Percentiles rank a stretch among this genome's conserved stretches.
Conservation (phyloP, 495 filamentous ascomycete species). For the Daldinia caldariorum region DNA sequence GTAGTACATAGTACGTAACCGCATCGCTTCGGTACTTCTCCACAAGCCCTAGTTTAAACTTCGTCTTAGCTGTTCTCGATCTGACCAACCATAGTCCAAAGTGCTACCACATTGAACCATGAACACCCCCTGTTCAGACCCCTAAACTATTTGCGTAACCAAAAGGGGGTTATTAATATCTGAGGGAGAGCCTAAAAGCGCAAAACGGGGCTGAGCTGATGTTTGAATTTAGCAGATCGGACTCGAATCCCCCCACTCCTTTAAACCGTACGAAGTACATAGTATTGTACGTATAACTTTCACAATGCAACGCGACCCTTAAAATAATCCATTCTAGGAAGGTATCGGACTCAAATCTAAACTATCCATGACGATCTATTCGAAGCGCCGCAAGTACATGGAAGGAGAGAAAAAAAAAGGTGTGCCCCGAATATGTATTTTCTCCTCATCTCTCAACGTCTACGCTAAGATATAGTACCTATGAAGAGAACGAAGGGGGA, state of each 20-base stretch:
- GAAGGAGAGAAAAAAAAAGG: neutral
- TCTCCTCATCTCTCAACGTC: too few relatives aligned
- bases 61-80: neutral
- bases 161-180: constrained; percentile 1
- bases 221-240: constrained; percentile 3
- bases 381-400: neutral
- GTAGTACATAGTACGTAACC: neutral
- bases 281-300: too few relatives aligned
- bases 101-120: neutral
- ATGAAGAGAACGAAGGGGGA: neutral
- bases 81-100: neutral
- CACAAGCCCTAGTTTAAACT: neutral
- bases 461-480: too few relatives aligned
- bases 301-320: neutral
- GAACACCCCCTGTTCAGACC: neutral
- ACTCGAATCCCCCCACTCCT: neutral
- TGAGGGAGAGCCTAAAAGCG: neutral
- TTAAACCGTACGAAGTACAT: too few relatives aligned
- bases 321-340: neutral
- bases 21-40: neutral
- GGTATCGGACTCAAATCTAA: constrained; percentile 4
- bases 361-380: constrained; percentile 4
- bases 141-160: neutral
- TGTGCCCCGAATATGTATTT: neutral
- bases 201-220: constrained; percentile 13